phyloP scores from a whole-genome alignment of 2,329 filamentous ascomycete genomes.

The Cercospora sp. region DNA sequence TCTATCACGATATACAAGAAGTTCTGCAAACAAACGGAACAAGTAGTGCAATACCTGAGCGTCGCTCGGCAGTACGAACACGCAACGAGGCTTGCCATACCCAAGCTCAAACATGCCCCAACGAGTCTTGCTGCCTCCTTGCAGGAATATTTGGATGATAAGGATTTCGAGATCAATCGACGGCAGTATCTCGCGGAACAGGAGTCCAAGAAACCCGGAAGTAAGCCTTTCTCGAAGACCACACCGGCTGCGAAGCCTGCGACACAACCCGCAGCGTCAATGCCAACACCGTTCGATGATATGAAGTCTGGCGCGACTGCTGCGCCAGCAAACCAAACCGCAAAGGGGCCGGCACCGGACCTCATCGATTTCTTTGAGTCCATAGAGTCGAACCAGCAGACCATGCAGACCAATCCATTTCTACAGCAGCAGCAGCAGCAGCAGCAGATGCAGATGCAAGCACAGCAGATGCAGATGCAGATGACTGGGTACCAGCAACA shows the following conservation, averaged over 20 bases:
- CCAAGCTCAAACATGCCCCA: constrained; percentile 94
- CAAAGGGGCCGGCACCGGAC: constrained; percentile 70
- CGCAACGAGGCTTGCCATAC: constrained; percentile 88
- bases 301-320: constrained; percentile 27
- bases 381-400: constrained; percentile 83
- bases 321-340: constrained; percentile 27
- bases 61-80: constrained; percentile 87
- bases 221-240: constrained; percentile 42
- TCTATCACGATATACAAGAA: constrained; percentile 89
- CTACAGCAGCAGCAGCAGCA: constrained; percentile 30
- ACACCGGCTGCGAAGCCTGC: constrained; percentile 43
- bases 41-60: constrained; percentile 85
- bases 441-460: constrained; percentile 26
- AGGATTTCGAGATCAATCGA: constrained; percentile 91
- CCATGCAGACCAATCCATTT: constrained; percentile 44
- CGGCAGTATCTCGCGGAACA: constrained; percentile 89
- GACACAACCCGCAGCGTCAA: constrained; percentile 41
- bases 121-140: constrained; percentile 85
- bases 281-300: constrained; percentile 26
- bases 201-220: constrained; percentile 62
- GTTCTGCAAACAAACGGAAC: constrained; percentile 89
- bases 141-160: constrained; percentile 91
- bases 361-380: constrained; percentile 94
- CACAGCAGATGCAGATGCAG: constrained; percentile 25
- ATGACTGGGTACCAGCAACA: constrained; percentile 50